These are phyloP conservation scores for Hypoxylon lienhwacheense DNA, from an alignment of 495 filamentous ascomycete species.

Conservation along the genomic window DNA sequence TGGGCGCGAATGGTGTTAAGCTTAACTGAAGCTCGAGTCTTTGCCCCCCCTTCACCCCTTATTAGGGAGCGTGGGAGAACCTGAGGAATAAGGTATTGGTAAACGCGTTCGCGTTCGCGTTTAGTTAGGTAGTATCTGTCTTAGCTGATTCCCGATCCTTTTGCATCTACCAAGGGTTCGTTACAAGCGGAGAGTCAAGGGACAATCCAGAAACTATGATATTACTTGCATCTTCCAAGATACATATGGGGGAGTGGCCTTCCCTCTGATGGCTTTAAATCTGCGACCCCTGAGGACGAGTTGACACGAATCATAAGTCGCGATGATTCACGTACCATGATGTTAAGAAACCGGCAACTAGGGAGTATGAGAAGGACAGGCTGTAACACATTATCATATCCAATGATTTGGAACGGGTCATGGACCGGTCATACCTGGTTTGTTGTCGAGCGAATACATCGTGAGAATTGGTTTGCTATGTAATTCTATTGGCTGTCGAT, in stretches of 20 bases:
- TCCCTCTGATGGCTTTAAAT: slow-evolving; percentile 15
- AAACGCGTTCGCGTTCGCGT: slow-evolving; percentile 9
- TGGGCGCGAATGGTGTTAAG: slow-evolving; percentile 26
- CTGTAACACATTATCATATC: slow-evolving; percentile 28
- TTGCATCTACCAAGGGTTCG: slow-evolving; percentile 7
- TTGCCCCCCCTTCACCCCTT: background rate
- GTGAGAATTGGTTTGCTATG: slow-evolving; percentile 23
- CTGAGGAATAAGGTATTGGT: slow-evolving; percentile 15
- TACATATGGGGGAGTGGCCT: slow-evolving; percentile 18
- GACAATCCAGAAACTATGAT: slow-evolving; percentile 20
- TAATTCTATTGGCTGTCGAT: slow-evolving; percentile 27
- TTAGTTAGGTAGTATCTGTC: slow-evolving; percentile 7
- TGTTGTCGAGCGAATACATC: slow-evolving; percentile 26
- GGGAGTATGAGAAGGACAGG: slow-evolving; percentile 33
- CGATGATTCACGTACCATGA: slow-evolving; percentile 30
- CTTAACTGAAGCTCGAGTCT: slow-evolving; percentile 18
- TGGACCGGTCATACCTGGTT: too few relatives aligned
- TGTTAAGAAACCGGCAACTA: slow-evolving; percentile 28
- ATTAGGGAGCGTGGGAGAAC: slow-evolving; percentile 4
- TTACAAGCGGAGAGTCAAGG: slow-evolving; percentile 10
- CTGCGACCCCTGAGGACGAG: slow-evolving; percentile 6
- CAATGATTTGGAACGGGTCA: slow-evolving; percentile 17
- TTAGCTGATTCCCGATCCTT: slow-evolving; percentile 2
- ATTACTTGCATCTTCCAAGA: slow-evolving; percentile 25
- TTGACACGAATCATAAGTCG: slow-evolving; percentile 33